phyloP scores from a whole-genome alignment of 2,329 filamentous ascomycete genomes.

The Talaromyces funiculosus region DNA sequence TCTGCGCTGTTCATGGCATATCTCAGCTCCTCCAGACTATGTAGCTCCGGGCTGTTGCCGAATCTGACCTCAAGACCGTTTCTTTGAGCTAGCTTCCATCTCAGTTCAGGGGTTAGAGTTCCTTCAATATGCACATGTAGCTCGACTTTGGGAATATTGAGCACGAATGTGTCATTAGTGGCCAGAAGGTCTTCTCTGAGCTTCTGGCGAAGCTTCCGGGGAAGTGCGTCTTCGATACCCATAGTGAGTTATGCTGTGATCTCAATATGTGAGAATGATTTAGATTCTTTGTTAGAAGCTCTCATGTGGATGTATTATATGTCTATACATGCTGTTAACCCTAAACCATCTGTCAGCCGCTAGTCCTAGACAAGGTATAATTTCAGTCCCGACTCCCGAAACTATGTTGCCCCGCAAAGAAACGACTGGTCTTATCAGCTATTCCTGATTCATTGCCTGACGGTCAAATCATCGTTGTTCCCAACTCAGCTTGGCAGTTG shows the following conservation, averaged over 20 bases:
- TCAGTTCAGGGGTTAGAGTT: not conserved
- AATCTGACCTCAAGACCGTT: not conserved
- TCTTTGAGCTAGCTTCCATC: not conserved
- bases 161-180: not conserved
- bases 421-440: no score
- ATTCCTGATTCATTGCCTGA: not conserved
- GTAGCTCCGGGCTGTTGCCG: not conserved
- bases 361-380: not conserved
- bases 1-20: constrained; percentile 1
- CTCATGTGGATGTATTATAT: not conserved
- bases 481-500: not conserved
- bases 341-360: not conserved
- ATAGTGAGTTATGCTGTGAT: not conserved
- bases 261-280: not conserved
- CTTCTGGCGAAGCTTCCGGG: not conserved
- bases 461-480: not conserved
- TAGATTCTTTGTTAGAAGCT: not conserved
- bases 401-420: no score
- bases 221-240: not conserved
- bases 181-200: not conserved
- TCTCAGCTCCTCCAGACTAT: not conserved
- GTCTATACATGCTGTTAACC: not conserved
- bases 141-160: not conserved
- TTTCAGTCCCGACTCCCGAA: not conserved
- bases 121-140: not conserved